These are phyloP conservation scores for Aspergillus texensis DNA, from an alignment of 2,329 filamentous ascomycete genomes.

Conservation along the genomic window DNA sequence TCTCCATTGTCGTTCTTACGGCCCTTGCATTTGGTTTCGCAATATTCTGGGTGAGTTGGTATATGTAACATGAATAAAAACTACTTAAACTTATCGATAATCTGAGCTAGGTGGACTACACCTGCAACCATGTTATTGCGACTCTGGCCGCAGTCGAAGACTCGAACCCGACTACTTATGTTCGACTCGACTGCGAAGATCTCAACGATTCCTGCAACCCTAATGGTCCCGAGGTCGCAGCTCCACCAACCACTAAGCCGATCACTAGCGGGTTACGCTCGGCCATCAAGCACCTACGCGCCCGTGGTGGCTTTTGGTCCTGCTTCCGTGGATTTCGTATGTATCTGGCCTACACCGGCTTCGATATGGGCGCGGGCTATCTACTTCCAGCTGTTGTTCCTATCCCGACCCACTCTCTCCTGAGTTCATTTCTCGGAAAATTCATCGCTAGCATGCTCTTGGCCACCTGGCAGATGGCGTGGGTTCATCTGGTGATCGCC, in stretches of 20 bases:
- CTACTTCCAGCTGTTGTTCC: neutral
- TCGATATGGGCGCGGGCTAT: constrained; percentile 36
- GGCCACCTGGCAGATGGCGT: constrained; percentile 71
- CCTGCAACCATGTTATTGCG: constrained; percentile 61
- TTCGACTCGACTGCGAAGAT: constrained; percentile 51
- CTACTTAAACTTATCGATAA: neutral
- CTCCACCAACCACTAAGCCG: constrained; percentile 47
- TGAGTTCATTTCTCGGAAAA: constrained; percentile 44
- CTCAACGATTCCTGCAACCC: neutral
- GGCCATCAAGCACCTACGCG: constrained; percentile 63
- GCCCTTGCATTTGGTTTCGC: neutral
- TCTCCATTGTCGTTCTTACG: neutral
- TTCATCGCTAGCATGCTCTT: constrained; percentile 59
- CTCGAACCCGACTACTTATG: constrained; percentile 55
- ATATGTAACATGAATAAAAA: neutral
- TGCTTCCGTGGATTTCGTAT: constrained; percentile 69
- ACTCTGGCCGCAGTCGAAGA: constrained; percentile 68
- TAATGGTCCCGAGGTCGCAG: neutral
- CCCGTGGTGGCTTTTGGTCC: constrained; percentile 65
- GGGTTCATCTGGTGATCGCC: constrained; percentile 86
- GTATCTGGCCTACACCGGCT: constrained; percentile 51
- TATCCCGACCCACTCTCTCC: neutral
- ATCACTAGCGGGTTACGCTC: constrained; percentile 64
- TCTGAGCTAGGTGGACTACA: constrained; percentile 53
- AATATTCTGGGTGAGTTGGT: neutral